Evolutionary conservation across 129 eudicot genomes (phyloP).

Genomic region (Dittrichia graveolens): DNA sequence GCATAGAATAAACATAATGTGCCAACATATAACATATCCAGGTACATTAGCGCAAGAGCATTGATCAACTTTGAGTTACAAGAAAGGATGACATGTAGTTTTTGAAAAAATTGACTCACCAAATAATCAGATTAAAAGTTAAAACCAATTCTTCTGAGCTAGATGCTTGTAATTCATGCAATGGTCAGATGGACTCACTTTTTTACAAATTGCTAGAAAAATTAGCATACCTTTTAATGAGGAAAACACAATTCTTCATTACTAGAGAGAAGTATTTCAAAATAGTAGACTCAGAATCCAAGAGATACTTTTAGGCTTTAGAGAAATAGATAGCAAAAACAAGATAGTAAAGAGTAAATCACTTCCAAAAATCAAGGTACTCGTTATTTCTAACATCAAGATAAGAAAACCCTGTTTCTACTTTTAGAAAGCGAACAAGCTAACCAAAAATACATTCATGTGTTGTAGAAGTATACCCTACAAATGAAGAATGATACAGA

Average conservation of each 20-base stretch:
- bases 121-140: slow-evolving; percentile 3
- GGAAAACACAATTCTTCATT: not conserved
- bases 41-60: too few relatives aligned
- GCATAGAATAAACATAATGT: not conserved
- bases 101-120: not conserved
- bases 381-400: not conserved
- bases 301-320: slow-evolving; percentile 1
- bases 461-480: too few relatives aligned
- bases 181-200: not conserved
- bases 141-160: not conserved
- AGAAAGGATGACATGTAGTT: too few relatives aligned
- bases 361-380: not conserved
- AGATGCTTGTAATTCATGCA: not conserved
- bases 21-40: too few relatives aligned
- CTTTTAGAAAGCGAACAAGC: too few relatives aligned
- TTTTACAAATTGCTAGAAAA: not conserved
- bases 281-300: not conserved
- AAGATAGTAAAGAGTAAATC: too few relatives aligned
- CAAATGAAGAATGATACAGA: not conserved
- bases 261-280: not conserved
- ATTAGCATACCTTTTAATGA: not conserved
- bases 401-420: not conserved
- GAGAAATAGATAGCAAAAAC: not conserved
- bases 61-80: too few relatives aligned
- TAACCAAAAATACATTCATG: too few relatives aligned